phyloP scores from a whole-genome alignment of 2,329 filamentous ascomycete species.

The Penicillium sp. region DNA sequence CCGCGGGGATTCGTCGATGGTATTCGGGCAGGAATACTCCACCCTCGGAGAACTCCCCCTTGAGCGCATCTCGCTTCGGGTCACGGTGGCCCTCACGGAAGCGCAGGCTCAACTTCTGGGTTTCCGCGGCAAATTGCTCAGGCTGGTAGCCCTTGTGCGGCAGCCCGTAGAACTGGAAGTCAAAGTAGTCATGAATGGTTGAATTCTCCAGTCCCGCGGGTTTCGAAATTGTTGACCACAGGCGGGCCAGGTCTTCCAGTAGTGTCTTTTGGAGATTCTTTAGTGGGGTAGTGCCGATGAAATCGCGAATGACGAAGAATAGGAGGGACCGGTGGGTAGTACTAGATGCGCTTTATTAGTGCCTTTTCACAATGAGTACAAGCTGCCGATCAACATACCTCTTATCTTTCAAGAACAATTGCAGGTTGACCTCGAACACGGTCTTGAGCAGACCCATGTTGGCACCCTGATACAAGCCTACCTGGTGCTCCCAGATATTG shows the following conservation, averaged over 20 bases:
- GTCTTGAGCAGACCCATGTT: slow-evolving; percentile 99
- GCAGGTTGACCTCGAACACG: slow-evolving; percentile 97
- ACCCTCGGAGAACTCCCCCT: slow-evolving; percentile 72
- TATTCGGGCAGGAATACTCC: slow-evolving; percentile 92
- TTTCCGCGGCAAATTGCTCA: slow-evolving; percentile 82
- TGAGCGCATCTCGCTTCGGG: slow-evolving; percentile 60
- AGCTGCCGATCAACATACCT: slow-evolving; percentile 59
- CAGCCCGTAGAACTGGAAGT: slow-evolving; percentile 93
- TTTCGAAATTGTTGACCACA: slow-evolving; percentile 93
- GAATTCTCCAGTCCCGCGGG: slow-evolving; percentile 85
- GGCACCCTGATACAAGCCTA: slow-evolving; percentile 94
- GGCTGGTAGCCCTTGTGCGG: slow-evolving; percentile 97
- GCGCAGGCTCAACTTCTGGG: slow-evolving; percentile 74
- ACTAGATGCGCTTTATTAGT: slow-evolving; percentile 48
- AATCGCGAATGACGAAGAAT: slow-evolving; percentile 98
- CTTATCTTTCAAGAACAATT: slow-evolving; percentile 93
- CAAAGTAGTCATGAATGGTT: slow-evolving; percentile 94
- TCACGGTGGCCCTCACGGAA: slow-evolving; percentile 82
- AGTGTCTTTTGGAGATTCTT: slow-evolving; percentile 87
- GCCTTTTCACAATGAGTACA: background rate
- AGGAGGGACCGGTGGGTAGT: slow-evolving; percentile 86
- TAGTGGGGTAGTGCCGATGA: slow-evolving; percentile 88
- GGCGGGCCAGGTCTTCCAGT: slow-evolving; percentile 83
- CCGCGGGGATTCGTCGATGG: slow-evolving; percentile 91
- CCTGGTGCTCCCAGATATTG: slow-evolving; percentile 99